Conservation (phyloP, 1,284 basidiomycete species). For the Cutaneotrichosporon arboriforme region DNA sequence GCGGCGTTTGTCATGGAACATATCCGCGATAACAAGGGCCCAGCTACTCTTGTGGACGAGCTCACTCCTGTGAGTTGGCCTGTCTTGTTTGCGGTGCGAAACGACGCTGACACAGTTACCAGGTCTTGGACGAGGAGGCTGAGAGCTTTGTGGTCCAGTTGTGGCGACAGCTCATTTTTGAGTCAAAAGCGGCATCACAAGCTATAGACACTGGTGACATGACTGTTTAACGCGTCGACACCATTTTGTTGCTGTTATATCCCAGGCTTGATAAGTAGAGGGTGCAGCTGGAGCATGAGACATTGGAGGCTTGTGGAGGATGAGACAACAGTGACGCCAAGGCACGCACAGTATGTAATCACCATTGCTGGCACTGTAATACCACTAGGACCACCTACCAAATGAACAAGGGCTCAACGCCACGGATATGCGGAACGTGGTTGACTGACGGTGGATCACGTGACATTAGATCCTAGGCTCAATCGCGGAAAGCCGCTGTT, state of each 20-base stretch:
- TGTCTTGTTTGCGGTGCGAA: not conserved
- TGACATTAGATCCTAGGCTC: too few relatives aligned
- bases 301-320: too few relatives aligned
- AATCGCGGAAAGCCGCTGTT: too few relatives aligned
- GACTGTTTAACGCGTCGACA: conserved; percentile 3
- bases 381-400: too few relatives aligned
- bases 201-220: conserved; percentile 7
- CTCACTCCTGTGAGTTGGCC: conserved; percentile 71
- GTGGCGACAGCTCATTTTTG: conserved; percentile 84
- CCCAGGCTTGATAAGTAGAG: too few relatives aligned
- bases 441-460: too few relatives aligned
- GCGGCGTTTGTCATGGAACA: conserved; percentile 86
- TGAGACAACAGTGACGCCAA: too few relatives aligned
- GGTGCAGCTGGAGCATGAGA: too few relatives aligned
- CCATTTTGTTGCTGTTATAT: not conserved
- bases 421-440: too few relatives aligned
- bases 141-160: conserved; percentile 64
- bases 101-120: not conserved
- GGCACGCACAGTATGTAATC: too few relatives aligned
- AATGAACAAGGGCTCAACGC: too few relatives aligned
- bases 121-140: conserved; percentile 87
- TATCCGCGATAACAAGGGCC: conserved; percentile 73
- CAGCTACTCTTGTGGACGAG: conserved; percentile 74
- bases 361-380: too few relatives aligned
- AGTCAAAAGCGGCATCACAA: conserved; percentile 38